These are phyloP conservation scores for Millerozyma acaciae DNA, from an alignment of 805 yeast genomes.

Conservation along the genomic window DNA sequence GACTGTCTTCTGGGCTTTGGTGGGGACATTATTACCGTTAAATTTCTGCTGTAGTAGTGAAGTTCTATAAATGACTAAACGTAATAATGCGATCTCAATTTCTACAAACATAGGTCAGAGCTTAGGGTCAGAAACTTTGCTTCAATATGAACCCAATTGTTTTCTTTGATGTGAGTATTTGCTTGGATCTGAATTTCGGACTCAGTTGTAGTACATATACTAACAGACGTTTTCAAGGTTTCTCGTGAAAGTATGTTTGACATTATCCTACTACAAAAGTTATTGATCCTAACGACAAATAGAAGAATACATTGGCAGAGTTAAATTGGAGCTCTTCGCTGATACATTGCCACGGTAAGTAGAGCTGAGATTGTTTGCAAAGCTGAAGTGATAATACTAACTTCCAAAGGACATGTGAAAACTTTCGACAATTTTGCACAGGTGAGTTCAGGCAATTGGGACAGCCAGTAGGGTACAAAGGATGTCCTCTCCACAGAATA, in stretches of 20 bases:
- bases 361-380: neutral
- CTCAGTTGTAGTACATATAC: constrained; percentile 2
- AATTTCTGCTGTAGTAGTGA: neutral
- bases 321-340: constrained; percentile 42
- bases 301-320: constrained; percentile 29
- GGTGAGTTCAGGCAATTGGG: constrained; percentile 41
- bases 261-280: constrained; percentile 1
- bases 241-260: constrained; percentile 22
- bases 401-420: constrained; percentile 37
- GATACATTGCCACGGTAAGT: constrained; percentile 35
- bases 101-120: too few species aligned
- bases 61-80: too few species aligned
- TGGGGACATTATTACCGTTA: constrained; percentile 7
- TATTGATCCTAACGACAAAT: neutral
- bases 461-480: constrained; percentile 43
- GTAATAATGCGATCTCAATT: too few species aligned
- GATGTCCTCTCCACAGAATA: constrained; percentile 34
- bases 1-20: constrained; percentile 9
- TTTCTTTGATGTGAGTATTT: constrained; percentile 36
- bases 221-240: constrained; percentile 15
- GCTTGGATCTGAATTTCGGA: neutral
- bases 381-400: neutral
- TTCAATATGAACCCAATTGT: constrained; percentile 25
- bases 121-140: too few species aligned
- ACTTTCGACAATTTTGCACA: constrained; percentile 51